Conservation (phyloP, 1,284 basidiomycete species). For the Malassezia brasiliensis region DNA sequence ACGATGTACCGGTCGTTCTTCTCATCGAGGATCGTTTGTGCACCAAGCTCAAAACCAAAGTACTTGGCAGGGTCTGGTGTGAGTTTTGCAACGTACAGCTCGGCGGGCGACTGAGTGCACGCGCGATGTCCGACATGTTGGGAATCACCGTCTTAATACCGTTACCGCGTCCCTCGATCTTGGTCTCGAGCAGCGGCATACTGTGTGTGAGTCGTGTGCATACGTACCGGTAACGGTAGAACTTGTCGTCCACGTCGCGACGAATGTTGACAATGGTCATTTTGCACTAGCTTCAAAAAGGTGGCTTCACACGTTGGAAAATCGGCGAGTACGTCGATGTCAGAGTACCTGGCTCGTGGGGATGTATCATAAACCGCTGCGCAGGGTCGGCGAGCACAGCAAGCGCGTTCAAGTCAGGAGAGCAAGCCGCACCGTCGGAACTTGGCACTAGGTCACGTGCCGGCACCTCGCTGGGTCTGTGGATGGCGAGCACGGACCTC, state of each 20-base stretch:
- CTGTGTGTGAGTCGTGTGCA: conserved; percentile 49
- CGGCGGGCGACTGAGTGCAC: conserved; percentile 86
- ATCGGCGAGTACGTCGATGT: background rate
- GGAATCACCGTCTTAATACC: conserved; percentile 78
- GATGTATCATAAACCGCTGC: conserved; percentile 6
- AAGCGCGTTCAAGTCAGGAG: background rate
- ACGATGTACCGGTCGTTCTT: conserved; percentile 97
- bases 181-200: conserved; percentile 89
- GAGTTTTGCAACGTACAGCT: conserved; percentile 52
- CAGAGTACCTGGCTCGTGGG: background rate
- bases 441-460: background rate
- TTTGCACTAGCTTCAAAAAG: conserved; percentile 8
- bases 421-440: background rate
- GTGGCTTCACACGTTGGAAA: background rate
- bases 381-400: background rate
- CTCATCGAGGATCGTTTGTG: conserved; percentile 90
- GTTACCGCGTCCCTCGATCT: conserved; percentile 98
- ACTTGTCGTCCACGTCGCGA: conserved; percentile 81
- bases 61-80: conserved; percentile 84
- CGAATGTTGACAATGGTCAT: conserved; percentile 83
- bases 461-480: background rate
- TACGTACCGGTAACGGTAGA: conserved; percentile 49
- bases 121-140: conserved; percentile 97
- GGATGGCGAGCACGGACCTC: background rate
- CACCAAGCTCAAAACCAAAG: conserved; percentile 96